Evolutionary conservation across 2,329 filamentous ascomycete genomes (phyloP).

Genomic region (Microcyclosporella mali): DNA sequence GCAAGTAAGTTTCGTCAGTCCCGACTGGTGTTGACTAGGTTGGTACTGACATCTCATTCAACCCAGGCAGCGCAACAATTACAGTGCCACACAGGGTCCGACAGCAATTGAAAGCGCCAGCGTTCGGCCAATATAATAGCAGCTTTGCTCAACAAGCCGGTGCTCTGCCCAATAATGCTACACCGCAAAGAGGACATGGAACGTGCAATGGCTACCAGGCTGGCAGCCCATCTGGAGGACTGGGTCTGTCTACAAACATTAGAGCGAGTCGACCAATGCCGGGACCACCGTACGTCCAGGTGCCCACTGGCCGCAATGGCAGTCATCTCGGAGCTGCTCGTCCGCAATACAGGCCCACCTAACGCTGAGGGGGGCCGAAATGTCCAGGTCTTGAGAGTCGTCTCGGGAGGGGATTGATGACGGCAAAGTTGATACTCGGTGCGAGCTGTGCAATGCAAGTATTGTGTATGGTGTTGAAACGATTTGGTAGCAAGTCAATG

Average conservation of each 20-base stretch:
- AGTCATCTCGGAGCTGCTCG: too few species aligned
- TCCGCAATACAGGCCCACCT: too few species aligned
- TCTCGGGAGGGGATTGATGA: too few species aligned
- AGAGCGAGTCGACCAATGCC: background rate
- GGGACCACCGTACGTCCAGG: too few species aligned
- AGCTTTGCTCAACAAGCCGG: background rate
- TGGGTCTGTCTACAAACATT: background rate
- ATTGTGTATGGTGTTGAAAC: too few species aligned
- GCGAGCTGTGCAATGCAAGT: too few species aligned
- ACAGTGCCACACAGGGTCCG: background rate
- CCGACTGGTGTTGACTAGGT: too few species aligned
- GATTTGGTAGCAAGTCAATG: too few species aligned
- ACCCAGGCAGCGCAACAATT: slow-evolving; percentile 21
- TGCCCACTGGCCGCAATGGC: too few species aligned
- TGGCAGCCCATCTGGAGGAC: background rate
- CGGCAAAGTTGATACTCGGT: too few species aligned
- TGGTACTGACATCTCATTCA: background rate
- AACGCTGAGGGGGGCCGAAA: too few species aligned
- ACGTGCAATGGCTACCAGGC: background rate
- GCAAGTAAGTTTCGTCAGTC: slow-evolving; percentile 16
- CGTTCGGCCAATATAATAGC: slow-evolving; percentile 1
- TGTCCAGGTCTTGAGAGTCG: too few species aligned
- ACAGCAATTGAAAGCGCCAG: slow-evolving; percentile 4
- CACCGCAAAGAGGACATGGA: background rate
- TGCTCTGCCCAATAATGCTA: background rate